Evolutionary conservation across 1,284 basidiomycete genomes (phyloP).

Genomic region (Cryptococcus jaspeensis): DNA sequence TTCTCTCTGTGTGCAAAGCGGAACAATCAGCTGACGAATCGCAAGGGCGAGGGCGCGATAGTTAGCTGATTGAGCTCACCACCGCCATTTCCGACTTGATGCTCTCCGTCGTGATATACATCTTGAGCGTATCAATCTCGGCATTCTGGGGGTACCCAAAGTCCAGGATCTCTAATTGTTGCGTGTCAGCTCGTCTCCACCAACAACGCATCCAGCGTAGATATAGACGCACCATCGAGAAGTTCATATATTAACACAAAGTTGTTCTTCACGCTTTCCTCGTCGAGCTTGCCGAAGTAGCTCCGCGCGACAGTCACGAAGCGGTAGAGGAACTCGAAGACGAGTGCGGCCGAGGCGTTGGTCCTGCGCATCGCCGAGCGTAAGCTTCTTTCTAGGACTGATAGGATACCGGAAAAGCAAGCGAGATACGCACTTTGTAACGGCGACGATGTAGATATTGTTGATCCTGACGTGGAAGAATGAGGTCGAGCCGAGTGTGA

Average conservation of each 20-base stretch:
- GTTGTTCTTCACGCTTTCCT: constrained; percentile 98
- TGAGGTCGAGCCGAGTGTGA: constrained; percentile 93
- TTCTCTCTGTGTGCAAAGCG: constrained; percentile 78
- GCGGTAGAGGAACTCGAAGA: constrained; percentile 96
- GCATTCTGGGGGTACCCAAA: constrained; percentile 99
- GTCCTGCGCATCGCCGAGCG: constrained; percentile 56
- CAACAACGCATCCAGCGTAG: background rate
- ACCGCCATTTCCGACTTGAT: constrained; percentile 78
- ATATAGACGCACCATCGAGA: constrained; percentile 69
- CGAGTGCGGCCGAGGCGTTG: constrained; percentile 95
- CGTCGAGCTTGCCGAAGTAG: constrained; percentile 97
- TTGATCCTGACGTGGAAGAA: constrained; percentile 96
- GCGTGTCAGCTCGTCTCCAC: background rate
- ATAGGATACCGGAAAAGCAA: background rate
- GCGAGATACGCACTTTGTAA: constrained; percentile 72
- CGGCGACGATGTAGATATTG: constrained; percentile 90
- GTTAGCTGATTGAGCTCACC: constrained; percentile 55
- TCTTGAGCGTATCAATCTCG: constrained; percentile 95
- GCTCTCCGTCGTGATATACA: constrained; percentile 97
- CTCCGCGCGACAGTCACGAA: constrained; percentile 90
- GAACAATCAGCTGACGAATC: constrained; percentile 12
- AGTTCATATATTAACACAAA: constrained; percentile 96
- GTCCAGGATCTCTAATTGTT: constrained; percentile 81
- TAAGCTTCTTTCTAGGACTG: background rate
- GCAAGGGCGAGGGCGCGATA: background rate